Conservation (phyloP, 1,284 basidiomycete genomes). For the Leccinum pachyderme region DNA sequence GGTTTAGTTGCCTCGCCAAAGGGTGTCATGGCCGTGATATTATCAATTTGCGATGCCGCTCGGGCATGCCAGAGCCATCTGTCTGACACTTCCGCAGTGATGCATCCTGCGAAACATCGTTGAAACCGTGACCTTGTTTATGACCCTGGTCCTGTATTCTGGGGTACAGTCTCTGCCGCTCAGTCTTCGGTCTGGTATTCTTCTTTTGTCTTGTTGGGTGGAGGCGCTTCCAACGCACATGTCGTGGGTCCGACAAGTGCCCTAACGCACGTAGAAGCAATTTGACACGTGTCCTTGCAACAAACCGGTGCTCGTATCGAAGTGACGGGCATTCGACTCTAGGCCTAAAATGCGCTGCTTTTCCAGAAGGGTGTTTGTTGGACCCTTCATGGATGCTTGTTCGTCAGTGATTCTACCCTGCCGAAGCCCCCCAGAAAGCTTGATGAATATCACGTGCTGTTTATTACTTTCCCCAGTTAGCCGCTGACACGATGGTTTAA, state of each 20-base stretch:
- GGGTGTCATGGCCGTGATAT: slow-evolving; percentile 5
- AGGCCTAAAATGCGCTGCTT: background rate
- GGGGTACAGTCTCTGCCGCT: slow-evolving; percentile 16
- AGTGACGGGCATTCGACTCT: slow-evolving; percentile 3
- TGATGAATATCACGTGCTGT: slow-evolving; percentile 18
- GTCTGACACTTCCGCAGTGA: slow-evolving; percentile 9
- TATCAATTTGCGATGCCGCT: slow-evolving; percentile 14
- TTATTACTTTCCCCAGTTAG: slow-evolving; percentile 1
- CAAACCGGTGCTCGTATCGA: slow-evolving; percentile 1
- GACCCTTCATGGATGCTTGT: background rate
- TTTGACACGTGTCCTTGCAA: slow-evolving; percentile 8
- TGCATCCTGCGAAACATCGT: slow-evolving; percentile 12
- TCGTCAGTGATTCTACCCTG: slow-evolving; percentile 9
- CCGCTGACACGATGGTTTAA: slow-evolving; percentile 23
- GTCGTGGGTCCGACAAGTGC: background rate
- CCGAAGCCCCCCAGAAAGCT: slow-evolving; percentile 13
- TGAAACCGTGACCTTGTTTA: slow-evolving; percentile 11
- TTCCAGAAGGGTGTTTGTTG: slow-evolving; percentile 10
- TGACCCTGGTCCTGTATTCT: slow-evolving; percentile 9
- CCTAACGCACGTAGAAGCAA: background rate
- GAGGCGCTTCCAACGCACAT: slow-evolving; percentile 1
- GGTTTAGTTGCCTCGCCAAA: slow-evolving; percentile 1
- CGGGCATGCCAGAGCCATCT: slow-evolving; percentile 7
- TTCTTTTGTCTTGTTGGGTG: background rate
- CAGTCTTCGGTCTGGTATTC: slow-evolving; percentile 3